Conservation (phyloP, 352 stramenopile genomes). For the Peronospora farinosa region DNA sequence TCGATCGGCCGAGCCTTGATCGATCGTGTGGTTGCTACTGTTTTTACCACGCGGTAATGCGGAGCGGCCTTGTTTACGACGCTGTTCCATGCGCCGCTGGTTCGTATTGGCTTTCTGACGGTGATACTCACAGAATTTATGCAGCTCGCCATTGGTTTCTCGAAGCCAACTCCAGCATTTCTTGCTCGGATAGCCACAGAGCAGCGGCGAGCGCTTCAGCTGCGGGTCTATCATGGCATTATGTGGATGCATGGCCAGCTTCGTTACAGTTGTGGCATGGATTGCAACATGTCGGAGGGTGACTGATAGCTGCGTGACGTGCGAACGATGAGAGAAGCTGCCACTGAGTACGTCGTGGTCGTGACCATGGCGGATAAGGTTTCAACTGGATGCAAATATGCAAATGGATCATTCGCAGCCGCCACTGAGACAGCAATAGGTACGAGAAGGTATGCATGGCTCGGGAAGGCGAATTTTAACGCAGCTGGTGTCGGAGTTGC, state of each 20-base stretch:
- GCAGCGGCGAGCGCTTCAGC: conserved; percentile 48
- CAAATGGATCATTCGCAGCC: conserved; percentile 19
- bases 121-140: conserved; percentile 85
- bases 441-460: conserved; percentile 5
- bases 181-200: conserved; percentile 75
- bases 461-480: conserved; percentile 10
- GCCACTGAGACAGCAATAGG: conserved; percentile 2
- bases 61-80: conserved; percentile 50
- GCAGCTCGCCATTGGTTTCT: conserved; percentile 78
- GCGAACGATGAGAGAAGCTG: conserved; percentile 28
- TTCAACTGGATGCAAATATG: conserved; percentile 25
- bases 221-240: conserved; percentile 8
- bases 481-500: conserved; percentile 10
- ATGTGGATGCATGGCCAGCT: conserved; percentile 14
- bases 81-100: conserved; percentile 79
- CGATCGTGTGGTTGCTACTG: conserved; percentile 16
- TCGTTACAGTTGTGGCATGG: conserved; percentile 13
- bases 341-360: conserved; percentile 27
- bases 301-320: conserved; percentile 7
- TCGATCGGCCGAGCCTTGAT: conserved; percentile 20
- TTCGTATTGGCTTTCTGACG: conserved; percentile 81
- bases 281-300: conserved; percentile 13
- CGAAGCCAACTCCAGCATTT: conserved; percentile 77
- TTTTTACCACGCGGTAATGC: conserved; percentile 24
- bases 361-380: conserved; percentile 20